These are phyloP conservation scores for Aspergillus avenaceus DNA, from an alignment of 495 filamentous ascomycete species.

Conservation along the genomic window DNA sequence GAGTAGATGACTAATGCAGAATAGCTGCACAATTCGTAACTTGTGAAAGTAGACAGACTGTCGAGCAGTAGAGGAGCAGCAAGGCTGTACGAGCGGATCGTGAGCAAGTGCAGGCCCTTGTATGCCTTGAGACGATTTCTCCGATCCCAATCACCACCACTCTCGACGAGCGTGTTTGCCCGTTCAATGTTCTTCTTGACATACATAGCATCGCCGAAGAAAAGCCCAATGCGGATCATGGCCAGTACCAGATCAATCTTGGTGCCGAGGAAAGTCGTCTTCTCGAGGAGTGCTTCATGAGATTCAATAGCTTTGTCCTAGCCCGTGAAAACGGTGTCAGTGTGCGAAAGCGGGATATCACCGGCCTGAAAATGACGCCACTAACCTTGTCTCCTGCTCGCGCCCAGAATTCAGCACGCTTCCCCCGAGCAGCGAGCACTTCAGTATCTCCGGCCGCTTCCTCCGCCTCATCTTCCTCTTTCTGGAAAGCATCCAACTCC, in stretches of 20 bases:
- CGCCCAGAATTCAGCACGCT: conserved; percentile 93
- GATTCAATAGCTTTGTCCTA: conserved; percentile 90
- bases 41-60: conserved; percentile 96
- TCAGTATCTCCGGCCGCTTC: conserved; percentile 97
- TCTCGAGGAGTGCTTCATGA: conserved; percentile 89
- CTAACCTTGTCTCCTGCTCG: conserved; percentile 88
- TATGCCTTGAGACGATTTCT: conserved; percentile 98
- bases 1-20: conserved; percentile 92
- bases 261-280: conserved; percentile 87
- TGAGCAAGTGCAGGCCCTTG: conserved; percentile 89
- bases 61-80: conserved; percentile 93
- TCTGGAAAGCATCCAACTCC: conserved; percentile 86
- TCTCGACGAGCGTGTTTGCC: conserved; percentile 84
- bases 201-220: conserved; percentile 85
- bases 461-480: conserved; percentile 89
- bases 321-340: conserved; percentile 12
- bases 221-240: conserved; percentile 90
- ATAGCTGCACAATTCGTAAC: conserved; percentile 95
- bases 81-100: conserved; percentile 80
- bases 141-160: conserved; percentile 96
- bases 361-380: neutral
- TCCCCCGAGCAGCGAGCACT: conserved; percentile 85
- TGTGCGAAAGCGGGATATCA: neutral
- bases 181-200: conserved; percentile 93
- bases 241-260: conserved; percentile 96